Conservation (phyloP, 2,329 filamentous ascomycete species). For the Colletotrichum sp. region DNA sequence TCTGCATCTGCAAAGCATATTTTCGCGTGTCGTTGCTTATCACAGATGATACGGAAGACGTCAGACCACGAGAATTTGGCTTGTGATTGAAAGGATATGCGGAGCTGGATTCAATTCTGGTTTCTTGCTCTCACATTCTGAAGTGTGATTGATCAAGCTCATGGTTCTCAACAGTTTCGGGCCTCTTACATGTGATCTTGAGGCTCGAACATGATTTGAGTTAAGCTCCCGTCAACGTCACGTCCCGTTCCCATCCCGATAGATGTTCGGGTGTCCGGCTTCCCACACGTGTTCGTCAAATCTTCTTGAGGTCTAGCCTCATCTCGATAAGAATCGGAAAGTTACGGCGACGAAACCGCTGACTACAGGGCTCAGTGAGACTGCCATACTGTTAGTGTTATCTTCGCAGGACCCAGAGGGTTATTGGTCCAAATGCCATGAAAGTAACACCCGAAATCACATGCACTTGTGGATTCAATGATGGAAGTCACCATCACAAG, state of each 20-base stretch:
- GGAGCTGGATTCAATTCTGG: background rate
- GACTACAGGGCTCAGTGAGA: accelerated
- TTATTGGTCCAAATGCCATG: background rate
- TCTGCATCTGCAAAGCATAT: background rate
- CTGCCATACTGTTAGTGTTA: background rate
- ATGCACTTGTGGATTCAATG: background rate
- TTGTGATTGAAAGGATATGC: background rate
- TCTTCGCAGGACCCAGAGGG: background rate
- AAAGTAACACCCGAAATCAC: background rate
- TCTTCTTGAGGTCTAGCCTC: background rate
- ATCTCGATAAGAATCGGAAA: background rate
- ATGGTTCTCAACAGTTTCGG: background rate
- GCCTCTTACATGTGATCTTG: background rate
- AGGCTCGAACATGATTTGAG: background rate
- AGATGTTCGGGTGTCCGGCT: background rate
- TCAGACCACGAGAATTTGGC: background rate
- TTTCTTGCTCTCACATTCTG: background rate
- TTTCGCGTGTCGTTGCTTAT: background rate
- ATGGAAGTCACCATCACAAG: background rate
- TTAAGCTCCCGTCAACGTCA: background rate
- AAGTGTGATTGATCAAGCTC: background rate
- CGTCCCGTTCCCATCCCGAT: background rate
- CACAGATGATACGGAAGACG: background rate
- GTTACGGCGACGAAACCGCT: background rate
- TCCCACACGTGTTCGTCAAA: background rate